Conservation (phyloP, 202 grass and related monocot species). For the Zoysia matrella region DNA sequence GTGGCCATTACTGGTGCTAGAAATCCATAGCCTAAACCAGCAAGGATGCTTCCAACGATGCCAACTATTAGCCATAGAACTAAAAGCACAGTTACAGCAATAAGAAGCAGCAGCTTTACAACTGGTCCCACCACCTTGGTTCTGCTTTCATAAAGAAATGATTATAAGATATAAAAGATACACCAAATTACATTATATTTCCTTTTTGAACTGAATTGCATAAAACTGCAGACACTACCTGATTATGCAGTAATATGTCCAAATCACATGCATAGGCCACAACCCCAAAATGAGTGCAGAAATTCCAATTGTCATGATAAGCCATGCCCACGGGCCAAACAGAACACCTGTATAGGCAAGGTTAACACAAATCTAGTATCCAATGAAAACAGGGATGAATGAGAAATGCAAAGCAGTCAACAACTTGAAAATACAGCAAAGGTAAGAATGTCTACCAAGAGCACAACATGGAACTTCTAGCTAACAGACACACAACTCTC, state of each 20-base stretch:
- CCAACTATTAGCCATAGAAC: constrained; percentile 68
- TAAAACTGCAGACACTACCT: constrained; percentile 59
- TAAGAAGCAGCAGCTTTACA: constrained; percentile 69
- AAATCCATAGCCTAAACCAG: constrained; percentile 75
- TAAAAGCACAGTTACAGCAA: constrained; percentile 54
- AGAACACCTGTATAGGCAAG: constrained; percentile 63
- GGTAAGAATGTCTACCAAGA: constrained; percentile 7
- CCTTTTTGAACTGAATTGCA: constrained; percentile 15
- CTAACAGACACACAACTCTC: background rate
- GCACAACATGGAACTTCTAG: background rate
- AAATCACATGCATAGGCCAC: constrained; percentile 83
- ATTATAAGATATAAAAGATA: constrained; percentile 32
- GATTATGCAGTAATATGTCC: constrained; percentile 90
- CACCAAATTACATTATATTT: background rate
- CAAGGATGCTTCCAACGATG: constrained; percentile 65
- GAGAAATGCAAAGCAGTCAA: constrained; percentile 1
- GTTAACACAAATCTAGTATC: background rate
- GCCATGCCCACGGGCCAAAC: constrained; percentile 73
- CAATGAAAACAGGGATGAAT: background rate
- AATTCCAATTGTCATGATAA: constrained; percentile 80
- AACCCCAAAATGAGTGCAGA: constrained; percentile 72
- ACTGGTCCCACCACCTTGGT: constrained; percentile 80
- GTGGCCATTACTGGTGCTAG: constrained; percentile 84
- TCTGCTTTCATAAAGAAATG: constrained; percentile 65
- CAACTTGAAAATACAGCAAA: constrained; percentile 1